A percentile compares a stretch with the other conserved stretches of the same genome.
Conservation (phyloP, 352 stramenopile species). For the Globisporangium ultimum region DNA sequence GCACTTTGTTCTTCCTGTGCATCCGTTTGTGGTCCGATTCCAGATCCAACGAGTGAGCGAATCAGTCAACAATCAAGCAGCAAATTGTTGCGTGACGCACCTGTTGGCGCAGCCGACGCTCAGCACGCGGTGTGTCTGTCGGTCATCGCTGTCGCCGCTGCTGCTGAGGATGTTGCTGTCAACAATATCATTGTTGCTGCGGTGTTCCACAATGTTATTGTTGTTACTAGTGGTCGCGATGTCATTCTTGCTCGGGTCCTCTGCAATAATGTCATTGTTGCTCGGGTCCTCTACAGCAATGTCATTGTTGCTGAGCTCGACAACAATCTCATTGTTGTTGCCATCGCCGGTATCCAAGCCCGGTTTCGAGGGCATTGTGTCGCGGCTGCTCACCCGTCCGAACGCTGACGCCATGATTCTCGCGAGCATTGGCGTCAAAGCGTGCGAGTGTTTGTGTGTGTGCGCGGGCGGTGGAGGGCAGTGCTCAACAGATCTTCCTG, state of each 20-base stretch:
- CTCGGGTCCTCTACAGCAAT: neutral
- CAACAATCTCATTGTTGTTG: neutral
- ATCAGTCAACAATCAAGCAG: neutral
- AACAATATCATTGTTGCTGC: neutral
- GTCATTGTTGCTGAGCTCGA: conserved; percentile 1
- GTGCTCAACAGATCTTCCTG: neutral
- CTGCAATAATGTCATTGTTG: neutral
- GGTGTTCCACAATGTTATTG: neutral
- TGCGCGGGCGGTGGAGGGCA: neutral
- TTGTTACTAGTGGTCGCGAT: neutral
- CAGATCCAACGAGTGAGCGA: neutral
- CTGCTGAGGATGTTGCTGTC: conserved; percentile 1
- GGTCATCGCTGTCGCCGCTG: conserved; percentile 16
- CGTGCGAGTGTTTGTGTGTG: neutral
- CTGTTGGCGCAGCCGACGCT: conserved; percentile 28
- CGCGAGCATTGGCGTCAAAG: conserved; percentile 1
- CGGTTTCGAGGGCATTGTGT: too few relatives aligned
- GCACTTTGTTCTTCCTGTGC: conserved; percentile 46
- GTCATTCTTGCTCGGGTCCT: neutral
- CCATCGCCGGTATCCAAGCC: too few relatives aligned
- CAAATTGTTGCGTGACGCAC: conserved; percentile 7
- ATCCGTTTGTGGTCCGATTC: neutral
- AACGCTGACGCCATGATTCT: conserved; percentile 29
- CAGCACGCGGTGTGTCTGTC: conserved; percentile 17
- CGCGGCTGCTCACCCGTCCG: conserved; percentile 9